Evolutionary conservation across 352 stramenopile species (phyloP).

Genomic region (Thraustotheca clavata): DNA sequence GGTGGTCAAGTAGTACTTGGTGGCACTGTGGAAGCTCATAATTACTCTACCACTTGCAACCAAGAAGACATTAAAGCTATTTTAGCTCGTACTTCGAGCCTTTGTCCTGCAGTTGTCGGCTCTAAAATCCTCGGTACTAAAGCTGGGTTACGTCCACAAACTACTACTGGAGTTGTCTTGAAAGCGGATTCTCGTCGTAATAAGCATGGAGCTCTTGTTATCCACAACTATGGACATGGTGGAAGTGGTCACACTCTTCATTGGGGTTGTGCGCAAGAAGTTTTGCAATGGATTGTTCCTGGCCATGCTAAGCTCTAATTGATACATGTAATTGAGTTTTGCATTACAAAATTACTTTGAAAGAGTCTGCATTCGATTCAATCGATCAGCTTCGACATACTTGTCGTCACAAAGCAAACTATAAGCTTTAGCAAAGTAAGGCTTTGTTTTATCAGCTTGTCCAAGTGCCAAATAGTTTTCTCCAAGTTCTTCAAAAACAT

Average conservation of each 20-base stretch:
- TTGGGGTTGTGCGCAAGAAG: slow-evolving; percentile 52
- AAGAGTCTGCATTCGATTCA: not conserved
- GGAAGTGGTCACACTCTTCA: slow-evolving; percentile 64
- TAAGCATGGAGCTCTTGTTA: slow-evolving; percentile 32
- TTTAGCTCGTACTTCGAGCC: slow-evolving; percentile 36
- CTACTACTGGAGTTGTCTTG: slow-evolving; percentile 35
- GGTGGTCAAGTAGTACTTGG: slow-evolving; percentile 51
- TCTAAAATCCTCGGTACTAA: slow-evolving; percentile 34
- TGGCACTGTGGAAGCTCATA: slow-evolving; percentile 53
- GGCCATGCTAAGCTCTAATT: not conserved
- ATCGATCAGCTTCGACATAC: not conserved
- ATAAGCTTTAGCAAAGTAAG: slow-evolving; percentile 2
- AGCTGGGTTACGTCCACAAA: slow-evolving; percentile 39
- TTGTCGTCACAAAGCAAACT: not conserved
- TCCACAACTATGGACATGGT: slow-evolving; percentile 66
- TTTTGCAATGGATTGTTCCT: slow-evolving; percentile 23
- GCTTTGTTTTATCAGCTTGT: not conserved
- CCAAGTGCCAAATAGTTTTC: slow-evolving; percentile 16
- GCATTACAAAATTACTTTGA: not conserved
- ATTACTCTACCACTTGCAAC: slow-evolving; percentile 37
- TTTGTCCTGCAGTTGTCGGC: slow-evolving; percentile 36
- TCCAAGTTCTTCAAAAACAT: slow-evolving; percentile 24
- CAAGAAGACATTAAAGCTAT: slow-evolving; percentile 36
- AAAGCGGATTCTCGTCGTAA: slow-evolving; percentile 34
- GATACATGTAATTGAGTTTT: not conserved